Evolutionary conservation across 352 stramenopile genomes (phyloP).

Genomic region (Phytophthora macrochlamydospora): DNA sequence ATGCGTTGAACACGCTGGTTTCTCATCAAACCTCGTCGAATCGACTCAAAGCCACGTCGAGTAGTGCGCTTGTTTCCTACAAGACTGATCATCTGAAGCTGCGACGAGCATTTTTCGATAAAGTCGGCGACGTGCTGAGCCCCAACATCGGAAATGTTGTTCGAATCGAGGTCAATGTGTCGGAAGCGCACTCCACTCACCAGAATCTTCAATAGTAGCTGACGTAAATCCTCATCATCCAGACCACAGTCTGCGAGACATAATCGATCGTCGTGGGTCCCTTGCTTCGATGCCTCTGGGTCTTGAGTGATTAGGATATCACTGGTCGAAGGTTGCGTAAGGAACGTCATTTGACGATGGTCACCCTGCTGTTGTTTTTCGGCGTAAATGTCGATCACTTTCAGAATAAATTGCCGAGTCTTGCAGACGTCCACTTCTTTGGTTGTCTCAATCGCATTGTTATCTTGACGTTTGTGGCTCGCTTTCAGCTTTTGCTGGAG

Average conservation of each 20-base stretch:
- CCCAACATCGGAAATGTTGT: slow-evolving; percentile 46
- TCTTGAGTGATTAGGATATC: slow-evolving; percentile 44
- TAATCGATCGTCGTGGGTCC: slow-evolving; percentile 10
- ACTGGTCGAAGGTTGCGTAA: slow-evolving; percentile 48
- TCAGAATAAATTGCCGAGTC: slow-evolving; percentile 43
- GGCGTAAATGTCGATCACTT: slow-evolving; percentile 45
- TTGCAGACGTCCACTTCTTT: slow-evolving; percentile 1
- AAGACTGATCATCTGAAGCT: slow-evolving; percentile 38
- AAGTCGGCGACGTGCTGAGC: slow-evolving; percentile 46
- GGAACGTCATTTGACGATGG: slow-evolving; percentile 45
- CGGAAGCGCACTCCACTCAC: slow-evolving; percentile 36
- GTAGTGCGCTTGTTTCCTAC: slow-evolving; percentile 40
- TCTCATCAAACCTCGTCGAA: slow-evolving; percentile 35
- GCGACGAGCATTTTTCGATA: slow-evolving; percentile 34
- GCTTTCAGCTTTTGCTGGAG: slow-evolving; percentile 34
- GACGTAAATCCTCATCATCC: slow-evolving; percentile 43
- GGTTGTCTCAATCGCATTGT: background rate
- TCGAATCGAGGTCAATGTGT: slow-evolving; percentile 45
- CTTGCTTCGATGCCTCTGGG: background rate
- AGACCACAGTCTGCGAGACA: slow-evolving; percentile 37
- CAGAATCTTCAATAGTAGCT: slow-evolving; percentile 49
- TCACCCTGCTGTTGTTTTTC: slow-evolving; percentile 34
- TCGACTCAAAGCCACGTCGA: slow-evolving; percentile 29
- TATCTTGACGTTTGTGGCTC: slow-evolving; percentile 2
- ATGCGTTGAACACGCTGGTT: slow-evolving; percentile 38